phyloP scores from a whole-genome alignment of 2,329 filamentous ascomycete species.

The Cytospora paraplurivora region DNA sequence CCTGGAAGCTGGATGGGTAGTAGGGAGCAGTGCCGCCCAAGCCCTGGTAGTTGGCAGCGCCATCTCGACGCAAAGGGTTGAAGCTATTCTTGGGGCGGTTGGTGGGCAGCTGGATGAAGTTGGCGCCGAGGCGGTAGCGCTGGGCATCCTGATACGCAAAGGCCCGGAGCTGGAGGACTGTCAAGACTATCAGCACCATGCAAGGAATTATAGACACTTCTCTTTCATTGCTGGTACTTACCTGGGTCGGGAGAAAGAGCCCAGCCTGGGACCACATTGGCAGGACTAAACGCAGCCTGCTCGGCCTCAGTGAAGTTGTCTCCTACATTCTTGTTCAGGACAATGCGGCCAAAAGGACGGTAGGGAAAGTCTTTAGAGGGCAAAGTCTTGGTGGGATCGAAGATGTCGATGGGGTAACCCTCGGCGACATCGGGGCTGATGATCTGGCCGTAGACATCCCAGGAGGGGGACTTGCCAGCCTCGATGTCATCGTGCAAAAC shows the following conservation, averaged over 20 bases:
- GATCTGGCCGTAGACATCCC: conserved; percentile 57
- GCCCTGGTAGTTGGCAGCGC: conserved; percentile 38
- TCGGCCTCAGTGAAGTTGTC: conserved; percentile 48
- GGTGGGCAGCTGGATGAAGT: conserved; percentile 59
- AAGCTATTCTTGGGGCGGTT: conserved; percentile 47
- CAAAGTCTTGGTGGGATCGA: conserved; percentile 61
- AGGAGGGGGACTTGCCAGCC: conserved; percentile 47
- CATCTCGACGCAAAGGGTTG: conserved; percentile 45
- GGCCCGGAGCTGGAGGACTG: conserved; percentile 55
- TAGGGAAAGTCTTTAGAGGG: conserved; percentile 53
- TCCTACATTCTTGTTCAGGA: conserved; percentile 51
- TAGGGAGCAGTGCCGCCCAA: conserved; percentile 16
- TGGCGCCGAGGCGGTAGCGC: conserved; percentile 59
- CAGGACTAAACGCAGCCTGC: conserved; percentile 60
- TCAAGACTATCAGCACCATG: conserved; percentile 25
- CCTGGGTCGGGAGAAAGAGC: conserved; percentile 54
- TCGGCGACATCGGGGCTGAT: conserved; percentile 55
- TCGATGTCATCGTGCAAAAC: conserved; percentile 52
- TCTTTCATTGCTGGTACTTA: conserved; percentile 12
- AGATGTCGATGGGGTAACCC: conserved; percentile 50
- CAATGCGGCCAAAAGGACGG: conserved; percentile 51
- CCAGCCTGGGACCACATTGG: conserved; percentile 57
- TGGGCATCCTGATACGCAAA: conserved; percentile 59
- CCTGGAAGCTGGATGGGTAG: conserved; percentile 6
- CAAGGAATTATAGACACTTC: not conserved